Percentiles rank a stretch among this genome's conserved stretches.
Conservation (phyloP, 1,284 basidiomycete genomes). For the Coniferiporia sulphurascens region DNA sequence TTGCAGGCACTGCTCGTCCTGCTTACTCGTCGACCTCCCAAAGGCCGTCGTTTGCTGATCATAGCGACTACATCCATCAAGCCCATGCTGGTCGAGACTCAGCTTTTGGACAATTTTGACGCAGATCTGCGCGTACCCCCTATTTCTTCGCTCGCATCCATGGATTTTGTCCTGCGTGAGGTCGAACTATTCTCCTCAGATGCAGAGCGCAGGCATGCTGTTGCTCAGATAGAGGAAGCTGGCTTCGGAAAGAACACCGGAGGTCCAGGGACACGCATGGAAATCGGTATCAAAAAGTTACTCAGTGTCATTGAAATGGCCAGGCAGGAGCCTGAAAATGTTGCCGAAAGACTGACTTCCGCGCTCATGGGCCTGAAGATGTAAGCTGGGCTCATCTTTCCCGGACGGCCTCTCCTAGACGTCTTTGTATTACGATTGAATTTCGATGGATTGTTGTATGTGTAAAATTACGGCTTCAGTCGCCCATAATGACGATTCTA, state of each 20-base stretch:
- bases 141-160: slow-evolving; percentile 65
- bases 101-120: slow-evolving; percentile 86
- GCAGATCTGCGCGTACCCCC: slow-evolving; percentile 85
- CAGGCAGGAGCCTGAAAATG: slow-evolving; percentile 83
- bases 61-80: slow-evolving; percentile 91
- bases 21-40: slow-evolving; percentile 87
- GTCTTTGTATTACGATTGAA: neutral
- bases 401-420: neutral
- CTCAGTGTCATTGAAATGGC: slow-evolving; percentile 95
- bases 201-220: slow-evolving; percentile 54
- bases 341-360: slow-evolving; percentile 67
- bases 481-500: too few relatives aligned
- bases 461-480: too few relatives aligned
- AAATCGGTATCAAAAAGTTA: slow-evolving; percentile 93
- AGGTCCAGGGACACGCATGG: slow-evolving; percentile 43
- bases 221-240: slow-evolving; percentile 70
- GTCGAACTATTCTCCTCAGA: slow-evolving; percentile 71
- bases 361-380: slow-evolving; percentile 62
- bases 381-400: slow-evolving; percentile 23
- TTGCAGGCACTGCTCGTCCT: slow-evolving; percentile 91
- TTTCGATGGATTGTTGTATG: too few relatives aligned
- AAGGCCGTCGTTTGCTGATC: slow-evolving; percentile 91
- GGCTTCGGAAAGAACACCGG: slow-evolving; percentile 61
- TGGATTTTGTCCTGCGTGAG: slow-evolving; percentile 81
- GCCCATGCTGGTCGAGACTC: slow-evolving; percentile 86